A percentile compares a stretch with the other conserved stretches of the same genome.
Evolutionary conservation across 352 stramenopile genomes (phyloP).

Genomic region (Phytophthora vignae): DNA sequence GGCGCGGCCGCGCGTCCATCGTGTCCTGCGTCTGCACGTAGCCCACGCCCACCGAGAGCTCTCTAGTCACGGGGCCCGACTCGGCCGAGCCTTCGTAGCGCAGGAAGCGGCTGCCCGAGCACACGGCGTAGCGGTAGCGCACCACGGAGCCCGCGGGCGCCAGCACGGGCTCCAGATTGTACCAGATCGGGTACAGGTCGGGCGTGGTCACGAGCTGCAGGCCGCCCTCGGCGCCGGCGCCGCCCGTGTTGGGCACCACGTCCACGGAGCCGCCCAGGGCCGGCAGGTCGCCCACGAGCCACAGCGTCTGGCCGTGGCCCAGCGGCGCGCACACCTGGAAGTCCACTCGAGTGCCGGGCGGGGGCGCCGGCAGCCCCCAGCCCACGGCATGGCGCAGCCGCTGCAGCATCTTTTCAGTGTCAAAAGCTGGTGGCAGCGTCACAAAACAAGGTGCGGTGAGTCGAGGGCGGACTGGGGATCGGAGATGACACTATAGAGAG

Average conservation of each 20-base stretch:
- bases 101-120: conserved; percentile 77
- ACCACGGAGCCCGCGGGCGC: conserved; percentile 69
- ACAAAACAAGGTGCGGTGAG: not conserved
- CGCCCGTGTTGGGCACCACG: conserved; percentile 55
- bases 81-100: conserved; percentile 73
- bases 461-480: not conserved
- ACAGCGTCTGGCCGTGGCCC: conserved; percentile 83
- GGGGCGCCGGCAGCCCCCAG: conserved; percentile 67
- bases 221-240: conserved; percentile 47
- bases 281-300: conserved; percentile 81
- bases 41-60: conserved; percentile 63
- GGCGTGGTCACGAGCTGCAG: conserved; percentile 88
- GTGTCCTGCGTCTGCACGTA: conserved; percentile 84
- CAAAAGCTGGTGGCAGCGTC: not conserved
- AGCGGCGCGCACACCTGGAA: conserved; percentile 84
- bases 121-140: conserved; percentile 89
- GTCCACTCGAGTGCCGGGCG: conserved; percentile 74
- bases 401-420: conserved; percentile 67
- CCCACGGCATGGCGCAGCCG: conserved; percentile 82
- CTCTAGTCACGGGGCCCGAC: conserved; percentile 43
- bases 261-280: conserved; percentile 71
- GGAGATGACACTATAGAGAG: not conserved
- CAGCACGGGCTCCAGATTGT: conserved; percentile 86
- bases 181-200: conserved; percentile 91
- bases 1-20: conserved; percentile 54